Conservation (phyloP, 1,139 yeast genomes). For the Citeromyces hawaiiensis region DNA sequence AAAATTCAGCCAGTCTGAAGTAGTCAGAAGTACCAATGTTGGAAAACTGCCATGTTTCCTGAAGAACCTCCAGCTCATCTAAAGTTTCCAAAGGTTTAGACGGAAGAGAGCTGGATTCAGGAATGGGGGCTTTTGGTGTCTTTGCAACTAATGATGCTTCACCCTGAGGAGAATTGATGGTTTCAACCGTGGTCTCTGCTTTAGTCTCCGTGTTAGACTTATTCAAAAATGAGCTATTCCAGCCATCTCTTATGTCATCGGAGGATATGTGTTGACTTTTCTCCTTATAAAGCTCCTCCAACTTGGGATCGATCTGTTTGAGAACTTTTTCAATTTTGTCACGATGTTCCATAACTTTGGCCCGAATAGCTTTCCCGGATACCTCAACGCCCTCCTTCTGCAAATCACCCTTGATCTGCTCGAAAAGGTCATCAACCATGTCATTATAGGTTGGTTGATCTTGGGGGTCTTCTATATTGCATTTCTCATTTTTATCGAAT, state of each 20-base stretch:
- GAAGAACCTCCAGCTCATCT: slow-evolving; percentile 34
- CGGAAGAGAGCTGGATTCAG: slow-evolving; percentile 8
- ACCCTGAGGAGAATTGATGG: slow-evolving; percentile 16
- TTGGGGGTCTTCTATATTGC: slow-evolving; percentile 34
- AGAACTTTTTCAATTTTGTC: slow-evolving; percentile 55
- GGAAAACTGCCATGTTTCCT: slow-evolving; percentile 58
- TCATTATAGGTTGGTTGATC: slow-evolving; percentile 78
- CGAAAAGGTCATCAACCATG: slow-evolving; percentile 82
- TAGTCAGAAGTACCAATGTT: slow-evolving; percentile 36
- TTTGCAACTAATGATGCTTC: slow-evolving; percentile 1
- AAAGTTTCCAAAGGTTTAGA: slow-evolving; percentile 16
- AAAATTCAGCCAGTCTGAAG: slow-evolving; percentile 32
- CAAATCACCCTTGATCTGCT: slow-evolving; percentile 36
- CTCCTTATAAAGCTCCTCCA: slow-evolving; percentile 57
- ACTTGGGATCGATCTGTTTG: slow-evolving; percentile 42
- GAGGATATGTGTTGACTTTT: slow-evolving; percentile 68
- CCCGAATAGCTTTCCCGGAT: slow-evolving; percentile 27
- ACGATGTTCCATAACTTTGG: slow-evolving; percentile 42
- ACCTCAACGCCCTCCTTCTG: slow-evolving; percentile 33
- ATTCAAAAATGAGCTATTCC: slow-evolving; percentile 73
- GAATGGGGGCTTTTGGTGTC: slow-evolving; percentile 6
- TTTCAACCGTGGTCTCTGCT: slow-evolving; percentile 17
- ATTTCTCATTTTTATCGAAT: slow-evolving; percentile 48
- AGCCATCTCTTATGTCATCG: slow-evolving; percentile 91
- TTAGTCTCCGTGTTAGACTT: slow-evolving; percentile 22